Base-by-base conservation (phyloP, 1,139 yeast species). In the Suhomyces bokatorum region DNA sequence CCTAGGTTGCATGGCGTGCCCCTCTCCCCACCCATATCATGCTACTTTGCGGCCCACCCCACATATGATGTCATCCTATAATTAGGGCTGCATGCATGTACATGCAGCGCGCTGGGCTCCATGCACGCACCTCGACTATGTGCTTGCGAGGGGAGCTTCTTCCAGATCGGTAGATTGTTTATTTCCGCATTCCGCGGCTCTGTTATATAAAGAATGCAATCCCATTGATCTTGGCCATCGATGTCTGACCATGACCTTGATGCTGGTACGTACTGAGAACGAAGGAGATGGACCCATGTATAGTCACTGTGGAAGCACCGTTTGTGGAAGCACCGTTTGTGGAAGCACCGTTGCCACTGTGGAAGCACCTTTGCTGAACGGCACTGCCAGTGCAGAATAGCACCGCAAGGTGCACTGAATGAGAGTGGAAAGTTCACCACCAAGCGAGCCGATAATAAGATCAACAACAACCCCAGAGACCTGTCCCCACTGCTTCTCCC, bases 241-340 rank as follows among this genome's bases (percentile, higher is more conserved):
- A 36, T 36, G 40, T 15, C 32, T 16, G 44, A 48, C 35, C 31
- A 56, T 56, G 60, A 56, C 59, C 16, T 48, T 56, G 45, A 51
- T 56, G 45, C 57, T 51, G 55, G 60, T 56, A 54, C 35, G 60
- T 56, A 43, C 31, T 17, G 24, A 20, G 9, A 20, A 20, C 6
- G 9, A 20, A 17, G 17, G 5, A 17, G 17, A 17, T 17, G 17
- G 17, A 17, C 5, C 17, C 17, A n/a, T n/a, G n/a, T n/a, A n/a
- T n/a, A n/a, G n/a, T n/a, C n/a, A n/a, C n/a, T n/a, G n/a, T n/a
- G n/a, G n/a, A n/a, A n/a, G n/a, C n/a, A n/a, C n/a, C n/a, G n/a
- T n/a, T n/a, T n/a, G n/a, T n/a, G n/a, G n/a, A n/a, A n/a, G n/a
- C n/a, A n/a, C n/a, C n/a, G n/a, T n/a, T n/a, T n/a, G n/a, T n/a